phyloP scores from a whole-genome alignment of 139 green algal genomes.

The Trebouxia sp. region DNA sequence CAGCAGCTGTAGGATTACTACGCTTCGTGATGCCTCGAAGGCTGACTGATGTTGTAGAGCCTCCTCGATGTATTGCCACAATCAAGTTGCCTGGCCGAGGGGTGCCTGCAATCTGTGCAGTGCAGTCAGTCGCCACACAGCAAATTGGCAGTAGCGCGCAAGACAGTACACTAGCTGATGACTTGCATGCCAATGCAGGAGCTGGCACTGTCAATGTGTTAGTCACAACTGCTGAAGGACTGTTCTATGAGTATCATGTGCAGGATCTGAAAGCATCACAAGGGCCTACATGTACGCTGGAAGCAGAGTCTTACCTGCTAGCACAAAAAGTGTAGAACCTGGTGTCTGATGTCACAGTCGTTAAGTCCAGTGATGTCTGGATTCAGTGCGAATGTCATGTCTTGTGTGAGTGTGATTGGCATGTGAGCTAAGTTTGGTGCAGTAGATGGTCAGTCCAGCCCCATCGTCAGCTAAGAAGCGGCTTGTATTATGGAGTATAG shows the following conservation, averaged over 20 bases:
- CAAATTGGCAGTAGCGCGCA: background rate
- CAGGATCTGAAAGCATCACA: constrained; percentile 51
- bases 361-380: background rate
- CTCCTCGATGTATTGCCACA: constrained; percentile 53
- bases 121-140: constrained; percentile 5
- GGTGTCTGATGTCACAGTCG: too few species aligned
- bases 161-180: constrained; percentile 36
- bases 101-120: constrained; percentile 16
- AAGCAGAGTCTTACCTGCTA: background rate
- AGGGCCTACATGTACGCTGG: background rate
- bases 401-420: too few species aligned
- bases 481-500: too few species aligned
- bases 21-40: constrained; percentile 52
- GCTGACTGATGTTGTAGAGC: constrained; percentile 57
- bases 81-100: constrained; percentile 54
- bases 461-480: too few species aligned
- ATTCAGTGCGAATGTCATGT: background rate
- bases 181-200: constrained; percentile 61
- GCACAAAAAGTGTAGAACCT: constrained; percentile 8
- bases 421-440: too few species aligned
- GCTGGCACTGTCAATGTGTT: constrained; percentile 69
- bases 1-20: constrained; percentile 48
- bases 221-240: constrained; percentile 53
- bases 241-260: constrained; percentile 68
- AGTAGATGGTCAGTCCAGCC: too few species aligned